These are phyloP conservation scores for Coelastrella sp. DNA, from an alignment of 139 green algal species.

Conservation along the genomic window DNA sequence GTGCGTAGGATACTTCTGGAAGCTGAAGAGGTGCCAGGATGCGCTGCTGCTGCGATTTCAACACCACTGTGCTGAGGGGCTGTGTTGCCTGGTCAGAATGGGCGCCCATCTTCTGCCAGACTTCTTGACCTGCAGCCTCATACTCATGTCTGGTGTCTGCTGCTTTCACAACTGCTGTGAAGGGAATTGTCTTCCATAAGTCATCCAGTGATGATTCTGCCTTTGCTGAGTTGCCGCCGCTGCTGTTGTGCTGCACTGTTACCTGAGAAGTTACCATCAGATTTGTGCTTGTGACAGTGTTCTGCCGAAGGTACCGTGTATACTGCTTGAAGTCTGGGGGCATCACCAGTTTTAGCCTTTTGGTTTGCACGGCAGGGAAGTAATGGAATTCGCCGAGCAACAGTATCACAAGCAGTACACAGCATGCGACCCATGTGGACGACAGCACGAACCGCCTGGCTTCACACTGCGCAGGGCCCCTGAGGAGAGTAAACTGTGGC, in stretches of 20 bases:
- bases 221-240: background rate
- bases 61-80: background rate
- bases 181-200: background rate
- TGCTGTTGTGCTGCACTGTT: background rate
- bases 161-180: background rate
- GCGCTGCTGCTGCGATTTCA: background rate
- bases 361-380: background rate
- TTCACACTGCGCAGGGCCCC: background rate
- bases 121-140: background rate
- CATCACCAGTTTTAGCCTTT: background rate
- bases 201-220: background rate
- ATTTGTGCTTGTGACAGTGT: background rate
- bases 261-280: background rate
- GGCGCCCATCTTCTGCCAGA: background rate
- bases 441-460: background rate
- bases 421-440: background rate
- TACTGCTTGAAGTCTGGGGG: background rate
- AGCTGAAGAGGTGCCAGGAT: background rate
- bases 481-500: too few relatives aligned
- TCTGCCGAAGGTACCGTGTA: background rate
- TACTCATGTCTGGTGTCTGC: background rate
- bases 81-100: background rate
- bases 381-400: background rate
- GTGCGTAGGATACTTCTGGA: background rate
- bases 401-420: background rate